Evolutionary conservation across 305 asterid genomes (phyloP).

Genomic region (Fraxinus xanthoxyloides): DNA sequence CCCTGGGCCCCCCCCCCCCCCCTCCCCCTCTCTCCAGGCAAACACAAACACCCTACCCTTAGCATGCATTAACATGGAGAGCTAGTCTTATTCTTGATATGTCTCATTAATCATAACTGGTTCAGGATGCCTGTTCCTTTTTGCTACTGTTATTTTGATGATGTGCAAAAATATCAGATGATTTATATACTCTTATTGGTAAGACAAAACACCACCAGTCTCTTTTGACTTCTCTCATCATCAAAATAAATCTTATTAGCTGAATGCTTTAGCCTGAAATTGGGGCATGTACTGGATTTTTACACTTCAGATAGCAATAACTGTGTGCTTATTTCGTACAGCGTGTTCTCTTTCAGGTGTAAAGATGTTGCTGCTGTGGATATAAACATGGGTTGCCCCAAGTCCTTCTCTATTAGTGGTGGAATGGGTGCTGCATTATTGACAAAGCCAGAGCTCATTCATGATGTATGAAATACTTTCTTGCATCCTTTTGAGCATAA

Average conservation of each 20-base stretch:
- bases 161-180: not conserved
- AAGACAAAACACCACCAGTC: not conserved
- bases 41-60: not conserved
- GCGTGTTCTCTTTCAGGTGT: conserved; percentile 50
- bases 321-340: conserved; percentile 3
- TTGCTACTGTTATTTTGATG: not conserved
- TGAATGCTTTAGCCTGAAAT: conserved; percentile 13
- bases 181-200: not conserved
- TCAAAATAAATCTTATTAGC: not conserved
- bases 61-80: not conserved
- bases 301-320: conserved; percentile 8
- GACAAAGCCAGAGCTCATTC: conserved; percentile 84
- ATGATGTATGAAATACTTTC: conserved; percentile 57
- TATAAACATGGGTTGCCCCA: conserved; percentile 96
- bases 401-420: conserved; percentile 79
- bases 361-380: conserved; percentile 86
- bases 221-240: not conserved
- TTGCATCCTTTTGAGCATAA: not conserved
- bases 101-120: not conserved
- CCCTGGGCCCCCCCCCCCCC: no score
- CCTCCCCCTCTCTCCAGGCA: not conserved
- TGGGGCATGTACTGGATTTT: not conserved
- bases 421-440: conserved; percentile 98
- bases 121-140: not conserved
- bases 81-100: not conserved